Evolutionary conservation across 2,329 filamentous ascomycete species (phyloP).

Genomic region (Colletotrichum orchidophilum): DNA sequence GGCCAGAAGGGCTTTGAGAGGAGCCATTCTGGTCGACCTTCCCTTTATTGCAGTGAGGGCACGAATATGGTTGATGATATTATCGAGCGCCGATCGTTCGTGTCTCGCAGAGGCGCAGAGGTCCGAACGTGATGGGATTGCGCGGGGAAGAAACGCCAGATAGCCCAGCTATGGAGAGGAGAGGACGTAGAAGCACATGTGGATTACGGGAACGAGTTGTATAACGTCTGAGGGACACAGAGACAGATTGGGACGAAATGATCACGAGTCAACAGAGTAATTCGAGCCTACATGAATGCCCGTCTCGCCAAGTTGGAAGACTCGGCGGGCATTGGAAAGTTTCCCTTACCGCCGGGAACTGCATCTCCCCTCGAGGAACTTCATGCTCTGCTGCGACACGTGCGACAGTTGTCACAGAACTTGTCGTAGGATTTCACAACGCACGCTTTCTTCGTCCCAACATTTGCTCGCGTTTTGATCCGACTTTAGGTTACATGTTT

Average conservation of each 20-base stretch:
- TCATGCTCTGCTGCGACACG: background rate
- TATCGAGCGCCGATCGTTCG: background rate
- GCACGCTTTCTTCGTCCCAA: slow-evolving; percentile 3
- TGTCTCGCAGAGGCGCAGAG: slow-evolving; percentile 8
- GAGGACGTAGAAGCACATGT: background rate
- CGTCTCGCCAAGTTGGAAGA: background rate
- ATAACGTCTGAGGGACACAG: background rate
- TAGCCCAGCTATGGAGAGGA: background rate
- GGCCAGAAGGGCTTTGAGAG: slow-evolving; percentile 24
- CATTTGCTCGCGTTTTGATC: background rate
- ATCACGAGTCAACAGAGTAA: background rate
- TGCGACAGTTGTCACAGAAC: slow-evolving; percentile 7
- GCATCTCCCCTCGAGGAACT: background rate
- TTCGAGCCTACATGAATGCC: background rate
- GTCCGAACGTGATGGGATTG: background rate
- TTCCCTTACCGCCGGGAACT: background rate
- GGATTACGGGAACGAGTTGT: background rate
- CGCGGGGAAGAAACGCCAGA: background rate
- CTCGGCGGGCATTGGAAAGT: background rate
- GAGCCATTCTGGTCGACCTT: slow-evolving; percentile 19
- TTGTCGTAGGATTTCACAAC: background rate
- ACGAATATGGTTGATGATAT: background rate
- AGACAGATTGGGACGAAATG: background rate
- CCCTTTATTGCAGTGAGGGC: background rate
- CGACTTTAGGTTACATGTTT: slow-evolving; percentile 12